Percentiles rank a stretch among this genome's conserved stretches.
Conservation (phyloP, 2,329 filamentous ascomycete genomes). For the Ilyonectria sp. region DNA sequence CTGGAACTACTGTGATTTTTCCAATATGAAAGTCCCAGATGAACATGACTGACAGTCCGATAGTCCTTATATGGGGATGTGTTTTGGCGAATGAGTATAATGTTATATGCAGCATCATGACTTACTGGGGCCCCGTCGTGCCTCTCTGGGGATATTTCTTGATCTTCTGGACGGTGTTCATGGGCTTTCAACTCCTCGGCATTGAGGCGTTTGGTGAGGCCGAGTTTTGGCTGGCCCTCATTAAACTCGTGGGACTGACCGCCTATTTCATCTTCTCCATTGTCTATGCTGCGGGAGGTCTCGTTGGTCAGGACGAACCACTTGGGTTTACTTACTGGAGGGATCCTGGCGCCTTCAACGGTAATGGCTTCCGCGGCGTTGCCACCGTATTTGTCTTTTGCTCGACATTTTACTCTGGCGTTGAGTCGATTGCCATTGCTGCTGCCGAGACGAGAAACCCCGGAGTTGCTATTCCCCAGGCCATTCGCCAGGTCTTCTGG, state of each 20-base stretch:
- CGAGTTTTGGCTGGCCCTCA: conserved; percentile 83
- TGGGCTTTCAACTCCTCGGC: conserved; percentile 78
- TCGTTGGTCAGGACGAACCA: conserved; percentile 68
- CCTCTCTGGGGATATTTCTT: conserved; percentile 79
- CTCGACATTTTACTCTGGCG: conserved; percentile 80
- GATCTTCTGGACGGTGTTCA: conserved; percentile 82
- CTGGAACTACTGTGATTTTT: conserved; percentile 76
- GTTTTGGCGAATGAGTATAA: conserved; percentile 82
- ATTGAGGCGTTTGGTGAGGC: conserved; percentile 84
- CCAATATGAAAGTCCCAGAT: too few species aligned
- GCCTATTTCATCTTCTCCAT: conserved; percentile 84
- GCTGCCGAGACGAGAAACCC: conserved; percentile 74
- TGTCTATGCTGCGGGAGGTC: conserved; percentile 78
- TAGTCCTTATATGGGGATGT: conserved; percentile 66
- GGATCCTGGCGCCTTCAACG: conserved; percentile 77
- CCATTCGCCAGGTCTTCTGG: conserved; percentile 74
- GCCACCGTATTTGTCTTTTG: conserved; percentile 79
- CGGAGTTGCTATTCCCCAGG: conserved; percentile 67
- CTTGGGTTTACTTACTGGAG: conserved; percentile 82
- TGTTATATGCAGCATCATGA: conserved; percentile 75
- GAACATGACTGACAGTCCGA: too few species aligned
- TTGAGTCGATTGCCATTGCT: conserved; percentile 74
- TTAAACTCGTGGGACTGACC: conserved; percentile 79
- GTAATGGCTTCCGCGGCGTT: conserved; percentile 76
- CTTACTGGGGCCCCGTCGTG: conserved; percentile 74